Conservation (phyloP, 1,284 basidiomycete species). For the Cutaneotrichosporon spelunceum region DNA sequence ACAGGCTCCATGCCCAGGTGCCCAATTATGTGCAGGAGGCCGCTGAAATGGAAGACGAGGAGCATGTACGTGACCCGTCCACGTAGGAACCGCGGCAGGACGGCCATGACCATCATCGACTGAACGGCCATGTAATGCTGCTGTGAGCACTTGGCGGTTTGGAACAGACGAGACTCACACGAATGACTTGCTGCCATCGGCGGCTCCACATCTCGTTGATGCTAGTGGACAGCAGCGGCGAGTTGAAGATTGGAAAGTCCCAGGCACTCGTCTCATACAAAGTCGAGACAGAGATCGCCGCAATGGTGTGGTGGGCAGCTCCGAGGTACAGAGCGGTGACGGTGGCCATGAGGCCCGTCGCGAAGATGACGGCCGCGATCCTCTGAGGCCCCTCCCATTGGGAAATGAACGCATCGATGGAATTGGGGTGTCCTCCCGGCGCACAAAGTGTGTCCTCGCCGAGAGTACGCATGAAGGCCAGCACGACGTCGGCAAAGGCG, state of each 20-base stretch:
- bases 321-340: conserved; percentile 25
- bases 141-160: neutral
- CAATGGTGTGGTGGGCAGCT: neutral
- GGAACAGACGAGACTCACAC: neutral
- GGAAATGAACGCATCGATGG: neutral
- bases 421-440: neutral
- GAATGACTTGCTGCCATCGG: conserved; percentile 5
- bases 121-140: conserved; percentile 4
- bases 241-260: conserved; percentile 1
- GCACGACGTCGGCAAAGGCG: neutral
- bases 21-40: conserved; percentile 38
- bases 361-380: neutral
- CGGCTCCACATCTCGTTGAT: conserved; percentile 5
- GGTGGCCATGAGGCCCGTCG: conserved; percentile 44
- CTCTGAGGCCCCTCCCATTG: neutral
- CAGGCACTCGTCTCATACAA: neutral
- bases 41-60: conserved; percentile 40
- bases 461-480: neutral
- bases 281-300: neutral
- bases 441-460: neutral
- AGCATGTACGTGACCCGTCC: conserved; percentile 28
- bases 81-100: conserved; percentile 19
- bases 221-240: neutral
- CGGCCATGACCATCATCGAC: neutral
- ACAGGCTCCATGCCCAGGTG: conserved; percentile 37